Evolutionary conservation across 2,329 filamentous ascomycete species (phyloP), one percentile per base, ranked within the genome.

Genomic region (Fusarium sp.): DNA sequence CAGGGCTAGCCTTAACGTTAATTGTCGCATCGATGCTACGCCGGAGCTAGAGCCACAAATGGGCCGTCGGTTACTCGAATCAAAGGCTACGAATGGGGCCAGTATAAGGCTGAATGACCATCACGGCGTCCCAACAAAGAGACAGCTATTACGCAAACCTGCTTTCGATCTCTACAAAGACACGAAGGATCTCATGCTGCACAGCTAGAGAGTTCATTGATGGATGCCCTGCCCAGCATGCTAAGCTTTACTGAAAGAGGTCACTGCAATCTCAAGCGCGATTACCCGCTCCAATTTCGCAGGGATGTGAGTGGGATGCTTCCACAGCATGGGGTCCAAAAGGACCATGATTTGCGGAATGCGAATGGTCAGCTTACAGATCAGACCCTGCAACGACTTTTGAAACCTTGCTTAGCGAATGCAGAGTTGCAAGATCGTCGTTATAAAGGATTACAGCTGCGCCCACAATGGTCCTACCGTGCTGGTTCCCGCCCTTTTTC

Each of bases 341-440:
- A 9, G 23, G 7, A 30, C 46, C 48, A 48, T 67, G 66, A 70
- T 70, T 71, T 68, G 63, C 42, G 37, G 54, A 53, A 28, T 54
- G 20, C n/a, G 28, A 46, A 64, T 47, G 45, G 67, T 64, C 63
- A 68, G 67, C 67, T 68, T 69, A 64, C 41, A 37, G 58, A 63
- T 70, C 61, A 49, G 34, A 69, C 40, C 34, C 48, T 23, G 21
- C 20, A 45, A 48, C 57, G 21, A 49, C 41, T 27, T 54, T 41
- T 59, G 56, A 67, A 70, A 67, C 66, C 37, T 42, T 32, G 40
- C 34, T 23, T 50, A 37, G 43, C 42, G 30, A 43, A 25, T 20
- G 11, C 21, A 55, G n/a, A 47, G 48, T 40, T 66, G 54, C 43
- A 28, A 40, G 66, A 63, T 53, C 56, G 45, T 55, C 59, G 32